A percentile compares a stretch with the other conserved stretches of the same genome.
Conservation (phyloP, 2,329 filamentous ascomycete species). For the Alternaria hordeiaustralica region DNA sequence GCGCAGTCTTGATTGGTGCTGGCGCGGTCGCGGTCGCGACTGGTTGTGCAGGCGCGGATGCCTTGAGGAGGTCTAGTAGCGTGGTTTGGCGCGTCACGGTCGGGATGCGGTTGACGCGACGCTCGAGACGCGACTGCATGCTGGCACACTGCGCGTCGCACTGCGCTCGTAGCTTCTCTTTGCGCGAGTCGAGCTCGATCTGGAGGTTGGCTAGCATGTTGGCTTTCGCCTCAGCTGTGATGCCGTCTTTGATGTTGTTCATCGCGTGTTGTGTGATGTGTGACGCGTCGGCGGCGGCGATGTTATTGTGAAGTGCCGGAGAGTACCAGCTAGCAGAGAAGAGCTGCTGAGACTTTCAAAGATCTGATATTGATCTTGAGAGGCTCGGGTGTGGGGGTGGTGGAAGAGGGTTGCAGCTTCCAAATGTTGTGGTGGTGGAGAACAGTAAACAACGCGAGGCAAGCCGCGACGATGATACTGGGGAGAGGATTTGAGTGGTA, state of each 20-base stretch:
- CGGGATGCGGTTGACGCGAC: slow-evolving; percentile 92
- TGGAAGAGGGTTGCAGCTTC: not conserved
- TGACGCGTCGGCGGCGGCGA: slow-evolving; percentile 22
- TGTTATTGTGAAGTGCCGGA: not conserved
- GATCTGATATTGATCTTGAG: not conserved
- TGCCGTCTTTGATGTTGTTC: slow-evolving; percentile 14
- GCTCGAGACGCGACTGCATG: slow-evolving; percentile 83
- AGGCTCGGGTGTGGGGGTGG: not conserved
- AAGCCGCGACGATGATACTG: not conserved
- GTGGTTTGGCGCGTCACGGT: slow-evolving; percentile 76
- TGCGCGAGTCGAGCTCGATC: slow-evolving; percentile 75
- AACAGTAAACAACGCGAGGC: slow-evolving; percentile 34
- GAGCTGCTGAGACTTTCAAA: not conserved
- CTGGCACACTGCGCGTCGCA: slow-evolving; percentile 88
- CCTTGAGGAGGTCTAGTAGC: slow-evolving; percentile 77
- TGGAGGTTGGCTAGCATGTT: slow-evolving; percentile 41
- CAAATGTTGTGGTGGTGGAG: not conserved
- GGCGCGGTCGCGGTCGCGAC: slow-evolving; percentile 12
- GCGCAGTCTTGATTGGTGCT: slow-evolving; percentile 13
- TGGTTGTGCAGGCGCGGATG: slow-evolving; percentile 11
- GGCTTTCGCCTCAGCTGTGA: slow-evolving; percentile 45
- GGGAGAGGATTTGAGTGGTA: not conserved
- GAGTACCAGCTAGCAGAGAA: not conserved
- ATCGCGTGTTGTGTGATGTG: slow-evolving; percentile 28
- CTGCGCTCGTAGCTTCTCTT: slow-evolving; percentile 84